Percentiles rank a stretch among this genome's conserved stretches.
phyloP scores from a whole-genome alignment of 164 flowering plant genomes.

The Stephania yunnanensis region DNA sequence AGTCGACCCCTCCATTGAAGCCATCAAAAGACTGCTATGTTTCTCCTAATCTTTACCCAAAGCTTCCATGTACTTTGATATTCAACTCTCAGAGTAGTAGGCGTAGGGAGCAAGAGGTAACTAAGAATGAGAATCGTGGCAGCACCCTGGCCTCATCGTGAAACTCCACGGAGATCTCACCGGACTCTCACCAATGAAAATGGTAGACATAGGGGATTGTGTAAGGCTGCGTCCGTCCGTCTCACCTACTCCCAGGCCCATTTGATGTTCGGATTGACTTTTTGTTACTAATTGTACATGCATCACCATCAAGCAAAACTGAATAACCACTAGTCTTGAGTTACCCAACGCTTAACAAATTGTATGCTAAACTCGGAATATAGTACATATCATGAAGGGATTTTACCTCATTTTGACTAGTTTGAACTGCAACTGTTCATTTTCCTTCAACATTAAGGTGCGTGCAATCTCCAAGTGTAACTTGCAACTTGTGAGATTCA shows the following conservation, averaged over 20 bases:
- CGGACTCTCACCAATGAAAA: too few species aligned
- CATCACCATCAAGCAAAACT: not conserved
- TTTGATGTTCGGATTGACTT: not conserved
- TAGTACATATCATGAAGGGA: constrained; percentile 5
- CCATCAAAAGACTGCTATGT: too few species aligned
- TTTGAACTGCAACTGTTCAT: not conserved
- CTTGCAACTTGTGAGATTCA: not conserved
- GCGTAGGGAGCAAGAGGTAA: too few species aligned
- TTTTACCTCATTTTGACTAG: not conserved
- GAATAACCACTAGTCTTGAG: not conserved
- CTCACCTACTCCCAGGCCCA: not conserved
- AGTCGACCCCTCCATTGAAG: too few species aligned
- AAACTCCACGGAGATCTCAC: too few species aligned
- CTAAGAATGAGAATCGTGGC: too few species aligned
- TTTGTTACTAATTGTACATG: not conserved
- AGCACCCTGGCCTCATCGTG: too few species aligned
- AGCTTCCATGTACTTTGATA: too few species aligned
- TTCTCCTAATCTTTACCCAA: too few species aligned
- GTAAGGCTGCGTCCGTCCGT: too few species aligned
- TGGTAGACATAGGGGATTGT: too few species aligned
- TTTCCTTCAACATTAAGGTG: not conserved
- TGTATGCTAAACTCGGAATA: not conserved
- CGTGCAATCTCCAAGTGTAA: not conserved
- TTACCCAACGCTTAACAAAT: constrained; percentile 1
- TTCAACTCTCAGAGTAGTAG: too few species aligned